A percentile compares a stretch with the other conserved stretches of the same genome.
These are phyloP conservation scores for Talaromyces sp. DNA, from an alignment of 2,329 filamentous ascomycete species.

Conservation along the genomic window DNA sequence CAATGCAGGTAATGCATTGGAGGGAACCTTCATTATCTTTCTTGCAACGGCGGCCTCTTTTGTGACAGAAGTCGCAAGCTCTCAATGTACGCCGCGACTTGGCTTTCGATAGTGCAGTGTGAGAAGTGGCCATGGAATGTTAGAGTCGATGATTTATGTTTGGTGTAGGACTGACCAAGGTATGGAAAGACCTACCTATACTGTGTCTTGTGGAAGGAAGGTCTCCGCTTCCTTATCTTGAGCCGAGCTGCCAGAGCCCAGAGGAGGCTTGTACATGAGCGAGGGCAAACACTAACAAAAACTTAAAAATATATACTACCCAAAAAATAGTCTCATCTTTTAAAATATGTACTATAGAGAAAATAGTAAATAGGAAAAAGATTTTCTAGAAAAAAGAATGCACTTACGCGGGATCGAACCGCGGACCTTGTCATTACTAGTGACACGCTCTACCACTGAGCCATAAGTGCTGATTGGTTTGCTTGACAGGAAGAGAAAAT, in stretches of 20 bases:
- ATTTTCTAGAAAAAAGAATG: neutral
- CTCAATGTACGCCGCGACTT: neutral
- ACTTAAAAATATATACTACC: too few relatives aligned
- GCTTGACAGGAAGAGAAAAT: neutral
- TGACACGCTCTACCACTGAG: constrained; percentile 7
- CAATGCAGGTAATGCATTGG: constrained; percentile 6
- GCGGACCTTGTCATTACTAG: constrained; percentile 6
- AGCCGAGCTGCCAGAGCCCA: too few relatives aligned
- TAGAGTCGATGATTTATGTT: too few relatives aligned
- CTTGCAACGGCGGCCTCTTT: constrained; percentile 2
- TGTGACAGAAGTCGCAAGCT: constrained; percentile 2
- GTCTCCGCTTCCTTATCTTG: too few relatives aligned
- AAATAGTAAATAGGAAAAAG: neutral
- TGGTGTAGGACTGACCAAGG: too few relatives aligned
- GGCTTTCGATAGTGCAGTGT: neutral
- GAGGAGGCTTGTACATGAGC: too few relatives aligned
- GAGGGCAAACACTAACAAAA: too few relatives aligned
- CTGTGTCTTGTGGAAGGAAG: too few relatives aligned
- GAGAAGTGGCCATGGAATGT: neutral
- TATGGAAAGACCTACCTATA: too few relatives aligned
- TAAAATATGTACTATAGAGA: too few relatives aligned
- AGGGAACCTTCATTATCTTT: neutral
- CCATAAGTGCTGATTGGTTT: constrained; percentile 2
- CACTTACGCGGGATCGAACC: constrained; percentile 5
- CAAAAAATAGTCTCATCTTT: too few relatives aligned